These are phyloP conservation scores for Trametes polyzona DNA, from an alignment of 1,284 basidiomycete genomes.

Conservation along the genomic window DNA sequence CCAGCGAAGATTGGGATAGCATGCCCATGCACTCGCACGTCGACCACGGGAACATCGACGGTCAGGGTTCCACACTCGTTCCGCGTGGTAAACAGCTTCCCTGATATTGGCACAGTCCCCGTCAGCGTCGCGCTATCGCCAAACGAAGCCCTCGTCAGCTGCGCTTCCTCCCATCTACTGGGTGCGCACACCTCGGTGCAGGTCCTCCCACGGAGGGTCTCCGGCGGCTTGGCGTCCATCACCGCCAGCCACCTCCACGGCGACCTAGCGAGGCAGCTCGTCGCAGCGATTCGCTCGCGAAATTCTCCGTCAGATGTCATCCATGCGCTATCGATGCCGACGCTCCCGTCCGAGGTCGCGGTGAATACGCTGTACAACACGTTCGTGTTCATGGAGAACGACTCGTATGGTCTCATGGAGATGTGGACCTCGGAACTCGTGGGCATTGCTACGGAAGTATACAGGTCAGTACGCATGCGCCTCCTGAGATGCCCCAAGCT, in stretches of 20 bases:
- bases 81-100: neutral
- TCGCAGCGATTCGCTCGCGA: slow-evolving; percentile 48
- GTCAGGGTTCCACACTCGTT: slow-evolving; percentile 16
- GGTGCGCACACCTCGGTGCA: slow-evolving; percentile 49
- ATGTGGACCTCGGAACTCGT: slow-evolving; percentile 50
- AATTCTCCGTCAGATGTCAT: slow-evolving; percentile 57
- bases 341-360: slow-evolving; percentile 43
- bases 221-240: slow-evolving; percentile 14
- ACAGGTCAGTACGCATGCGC: slow-evolving; percentile 44
- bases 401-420: slow-evolving; percentile 27
- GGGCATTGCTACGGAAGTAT: slow-evolving; percentile 60
- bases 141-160: slow-evolving; percentile 57
- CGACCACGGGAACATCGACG: slow-evolving; percentile 42
- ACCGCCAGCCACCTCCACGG: slow-evolving; percentile 10
- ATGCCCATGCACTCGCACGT: slow-evolving; percentile 47
- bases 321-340: slow-evolving; percentile 50
- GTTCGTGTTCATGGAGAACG: slow-evolving; percentile 45
- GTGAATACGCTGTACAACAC: slow-evolving; percentile 48
- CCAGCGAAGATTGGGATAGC: slow-evolving; percentile 55
- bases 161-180: slow-evolving; percentile 47
- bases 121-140: slow-evolving; percentile 55
- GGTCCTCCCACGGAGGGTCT: slow-evolving; percentile 44
- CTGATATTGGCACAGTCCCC: slow-evolving; percentile 45
- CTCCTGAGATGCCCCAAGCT: slow-evolving; percentile 7
- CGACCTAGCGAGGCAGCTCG: slow-evolving; percentile 36